Evolutionary conservation across 208 protist genomes (phyloP).

Genomic region (Acanthamoeba royreba): DNA sequence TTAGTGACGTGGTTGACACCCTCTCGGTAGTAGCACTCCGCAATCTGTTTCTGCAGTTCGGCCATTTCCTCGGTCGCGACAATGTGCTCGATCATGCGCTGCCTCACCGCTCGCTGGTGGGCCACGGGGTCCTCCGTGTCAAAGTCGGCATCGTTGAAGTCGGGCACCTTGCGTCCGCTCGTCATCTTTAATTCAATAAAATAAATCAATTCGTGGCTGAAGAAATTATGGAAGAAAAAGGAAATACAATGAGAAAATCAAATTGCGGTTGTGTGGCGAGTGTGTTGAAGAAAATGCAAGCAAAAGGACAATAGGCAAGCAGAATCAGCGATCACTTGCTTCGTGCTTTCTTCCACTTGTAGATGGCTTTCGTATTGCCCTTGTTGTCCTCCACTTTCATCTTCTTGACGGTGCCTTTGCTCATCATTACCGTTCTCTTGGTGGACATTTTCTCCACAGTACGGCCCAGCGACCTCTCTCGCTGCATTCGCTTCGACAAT

Average conservation of each 20-base stretch:
- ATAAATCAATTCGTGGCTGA: too few species aligned
- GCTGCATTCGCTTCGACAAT: not conserved
- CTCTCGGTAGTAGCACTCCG: not conserved
- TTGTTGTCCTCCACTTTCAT: not conserved
- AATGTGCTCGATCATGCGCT: not conserved
- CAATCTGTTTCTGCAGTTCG: not conserved
- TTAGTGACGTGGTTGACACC: not conserved
- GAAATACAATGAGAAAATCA: not conserved
- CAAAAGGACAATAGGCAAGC: not conserved
- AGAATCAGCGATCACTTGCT: not conserved
- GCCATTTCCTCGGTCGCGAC: not conserved
- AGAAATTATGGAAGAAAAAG: not conserved
- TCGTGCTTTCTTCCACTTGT: constrained; percentile 22
- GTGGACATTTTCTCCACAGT: not conserved
- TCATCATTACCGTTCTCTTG: not conserved
- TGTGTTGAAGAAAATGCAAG: not conserved
- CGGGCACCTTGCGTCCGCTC: not conserved
- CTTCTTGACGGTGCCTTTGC: not conserved
- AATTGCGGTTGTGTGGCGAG: not conserved
- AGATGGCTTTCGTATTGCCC: not conserved
- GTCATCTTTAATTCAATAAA: not conserved
- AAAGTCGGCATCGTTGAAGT: not conserved
- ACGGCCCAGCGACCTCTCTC: not conserved
- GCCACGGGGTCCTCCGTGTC: not conserved
- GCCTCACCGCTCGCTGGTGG: not conserved